phyloP scores from a whole-genome alignment of 805 yeast genomes.

The Nakazawaea peltata region DNA sequence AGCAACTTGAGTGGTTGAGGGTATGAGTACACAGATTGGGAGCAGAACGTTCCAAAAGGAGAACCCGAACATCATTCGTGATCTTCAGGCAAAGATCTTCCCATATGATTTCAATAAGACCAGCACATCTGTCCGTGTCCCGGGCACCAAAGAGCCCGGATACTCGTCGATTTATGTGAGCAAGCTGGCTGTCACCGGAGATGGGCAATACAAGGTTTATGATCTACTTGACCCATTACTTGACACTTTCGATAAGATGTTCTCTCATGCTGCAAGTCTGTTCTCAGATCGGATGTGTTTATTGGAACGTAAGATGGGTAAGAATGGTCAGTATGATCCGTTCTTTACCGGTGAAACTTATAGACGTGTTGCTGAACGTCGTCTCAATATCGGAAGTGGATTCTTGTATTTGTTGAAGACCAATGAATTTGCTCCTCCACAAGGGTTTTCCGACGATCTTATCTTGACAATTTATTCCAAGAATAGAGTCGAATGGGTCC shows the following conservation, averaged over 20 bases:
- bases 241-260: conserved; percentile 29
- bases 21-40: no score
- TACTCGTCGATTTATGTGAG: conserved; percentile 6
- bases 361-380: conserved; percentile 30
- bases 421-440: conserved; percentile 6
- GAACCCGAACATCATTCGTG: no score
- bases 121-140: not conserved
- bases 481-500: conserved; percentile 61
- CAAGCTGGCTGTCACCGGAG: not conserved
- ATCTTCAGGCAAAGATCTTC: no score
- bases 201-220: conserved; percentile 4
- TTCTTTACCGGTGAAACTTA: conserved; percentile 37
- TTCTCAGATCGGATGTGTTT: conserved; percentile 25
- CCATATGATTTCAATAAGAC: not conserved
- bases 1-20: no score
- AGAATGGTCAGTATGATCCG: conserved; percentile 28
- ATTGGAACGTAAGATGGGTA: conserved; percentile 27
- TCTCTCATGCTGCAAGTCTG: conserved; percentile 19
- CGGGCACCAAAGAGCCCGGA: conserved; percentile 2
- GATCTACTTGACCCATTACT: conserved; percentile 23
- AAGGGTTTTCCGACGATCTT: conserved; percentile 26
- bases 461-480: conserved; percentile 48
- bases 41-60: no score
- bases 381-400: conserved; percentile 49
- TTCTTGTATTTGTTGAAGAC: conserved; percentile 30